Base-by-base conservation (phyloP, 2,329 filamentous ascomycete genomes). In the Cordyceps cicadae region DNA sequence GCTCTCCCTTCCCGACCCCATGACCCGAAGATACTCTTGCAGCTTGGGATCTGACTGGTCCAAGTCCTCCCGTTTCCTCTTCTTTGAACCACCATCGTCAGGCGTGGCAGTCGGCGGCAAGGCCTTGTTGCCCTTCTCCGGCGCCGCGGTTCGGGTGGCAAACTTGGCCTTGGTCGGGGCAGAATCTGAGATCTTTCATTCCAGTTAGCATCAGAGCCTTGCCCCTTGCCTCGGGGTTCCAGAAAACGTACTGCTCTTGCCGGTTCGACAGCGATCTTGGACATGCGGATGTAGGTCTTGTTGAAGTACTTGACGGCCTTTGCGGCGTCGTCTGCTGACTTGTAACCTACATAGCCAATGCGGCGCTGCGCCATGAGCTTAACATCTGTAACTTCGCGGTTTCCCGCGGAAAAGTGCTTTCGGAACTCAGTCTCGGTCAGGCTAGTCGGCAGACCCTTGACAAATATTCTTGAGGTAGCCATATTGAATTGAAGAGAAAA, bases 261-360 rank as follows among this genome's bases (percentile, higher is more conserved):
- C 70, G 94, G 78, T 77, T 97, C 92, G 64, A 97, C 94, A 34
- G 82, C 83, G 69, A 99, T 92, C 78, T 88, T 95, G 62, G 92
- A 96, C 89, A 97, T 94, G 68, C 92, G 90, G 69, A 99, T 91
- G 75, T 92, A 99, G 64, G 92, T 88, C 72, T 85, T 90, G 79
- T 99, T 92, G 81, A 97, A 97, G 78, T 96, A 96, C 74, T 90
- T 92, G 72, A 95, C 89, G 50, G 94, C 93, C 70, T 87, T 84
- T 61, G 84, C 79, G 61, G 94, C 94, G 71, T 90, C 88, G 64
- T 93, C 85, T 15, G 88, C 79, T 56, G 84, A 89, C 76, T 90
- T 92, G 80, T 93, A 97, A 64, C 94, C 94, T 63, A 99, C 86
- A 81, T 96, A 99, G 67, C 92, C 94, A 74, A 99, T 97, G 67